Conservation (phyloP, 495 filamentous ascomycete species). For the Aspergillus sclerotiicarbonarius region DNA sequence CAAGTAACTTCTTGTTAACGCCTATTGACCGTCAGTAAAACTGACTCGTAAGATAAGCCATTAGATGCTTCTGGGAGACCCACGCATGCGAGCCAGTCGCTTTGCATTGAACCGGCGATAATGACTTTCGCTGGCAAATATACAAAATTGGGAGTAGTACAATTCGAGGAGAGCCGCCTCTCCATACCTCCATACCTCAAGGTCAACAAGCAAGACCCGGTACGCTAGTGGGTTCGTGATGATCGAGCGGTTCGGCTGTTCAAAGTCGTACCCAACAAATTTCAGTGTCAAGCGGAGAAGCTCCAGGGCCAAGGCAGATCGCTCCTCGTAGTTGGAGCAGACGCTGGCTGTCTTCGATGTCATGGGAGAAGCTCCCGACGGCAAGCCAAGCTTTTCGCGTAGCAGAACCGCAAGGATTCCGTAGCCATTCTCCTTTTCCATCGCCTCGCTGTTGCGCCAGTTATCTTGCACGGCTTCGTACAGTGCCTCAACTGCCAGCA, state of each 20-base stretch:
- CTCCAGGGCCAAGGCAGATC: slow-evolving; percentile 63
- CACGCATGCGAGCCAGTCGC: slow-evolving; percentile 85
- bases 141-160: slow-evolving; percentile 88
- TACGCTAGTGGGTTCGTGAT: slow-evolving; percentile 96
- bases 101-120: slow-evolving; percentile 88
- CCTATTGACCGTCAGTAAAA: slow-evolving; percentile 51
- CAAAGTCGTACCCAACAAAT: slow-evolving; percentile 82
- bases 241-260: slow-evolving; percentile 75
- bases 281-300: slow-evolving; percentile 73
- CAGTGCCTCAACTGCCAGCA: slow-evolving; percentile 78
- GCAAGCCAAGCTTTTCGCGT: slow-evolving; percentile 66
- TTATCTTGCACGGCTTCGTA: slow-evolving; percentile 80
- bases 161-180: slow-evolving; percentile 70
- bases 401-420: slow-evolving; percentile 77
- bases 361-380: slow-evolving; percentile 22
- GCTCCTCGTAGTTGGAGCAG: slow-evolving; percentile 42
- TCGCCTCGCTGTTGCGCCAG: slow-evolving; percentile 97
- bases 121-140: slow-evolving; percentile 79
- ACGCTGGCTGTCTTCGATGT: slow-evolving; percentile 37
- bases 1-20: slow-evolving; percentile 83
- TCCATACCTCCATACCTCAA: slow-evolving; percentile 85
- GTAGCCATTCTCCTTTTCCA: slow-evolving; percentile 95
- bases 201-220: slow-evolving; percentile 84
- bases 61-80: slow-evolving; percentile 34
- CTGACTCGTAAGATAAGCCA: neutral